A percentile compares a stretch with the other conserved stretches of the same genome.
Evolutionary conservation across 768 basidiomycete genomes (phyloP).

Genomic region (Lentinus tigrinus): DNA sequence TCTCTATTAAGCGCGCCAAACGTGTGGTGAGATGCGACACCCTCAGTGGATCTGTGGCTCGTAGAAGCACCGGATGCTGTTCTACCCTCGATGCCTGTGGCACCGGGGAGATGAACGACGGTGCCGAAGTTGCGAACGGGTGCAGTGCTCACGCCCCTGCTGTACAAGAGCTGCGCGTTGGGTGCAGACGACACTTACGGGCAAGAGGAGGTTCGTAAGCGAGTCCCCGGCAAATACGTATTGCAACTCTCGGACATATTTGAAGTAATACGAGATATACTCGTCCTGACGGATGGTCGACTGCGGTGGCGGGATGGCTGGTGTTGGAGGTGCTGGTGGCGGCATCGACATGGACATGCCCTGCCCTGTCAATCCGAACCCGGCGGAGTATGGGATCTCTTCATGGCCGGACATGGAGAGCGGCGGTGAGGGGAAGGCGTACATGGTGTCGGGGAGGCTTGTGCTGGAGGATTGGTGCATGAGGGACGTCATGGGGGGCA

Average conservation of each 20-base stretch:
- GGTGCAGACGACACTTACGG: slow-evolving; percentile 41
- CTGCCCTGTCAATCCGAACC: slow-evolving; percentile 4
- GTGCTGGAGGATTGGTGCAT: slow-evolving; percentile 27
- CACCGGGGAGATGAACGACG: background rate
- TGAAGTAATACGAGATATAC: slow-evolving; percentile 74
- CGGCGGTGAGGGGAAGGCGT: slow-evolving; percentile 9
- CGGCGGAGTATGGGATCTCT: slow-evolving; percentile 4
- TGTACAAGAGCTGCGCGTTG: background rate
- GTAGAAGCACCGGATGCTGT: too few species aligned
- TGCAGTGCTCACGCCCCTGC: background rate
- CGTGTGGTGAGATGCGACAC: background rate
- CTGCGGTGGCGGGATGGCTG: slow-evolving; percentile 20
- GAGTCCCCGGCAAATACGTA: slow-evolving; percentile 63
- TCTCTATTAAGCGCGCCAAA: background rate
- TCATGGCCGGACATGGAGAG: slow-evolving; percentile 9
- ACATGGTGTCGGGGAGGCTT: slow-evolving; percentile 11
- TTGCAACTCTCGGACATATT: slow-evolving; percentile 64
- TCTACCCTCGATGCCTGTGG: too few species aligned
- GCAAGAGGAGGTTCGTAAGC: slow-evolving; percentile 63
- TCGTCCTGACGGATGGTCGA: slow-evolving; percentile 46
- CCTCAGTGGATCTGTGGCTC: background rate
- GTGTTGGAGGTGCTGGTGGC: slow-evolving; percentile 32
- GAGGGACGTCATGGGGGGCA: slow-evolving; percentile 34
- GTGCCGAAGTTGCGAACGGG: background rate
- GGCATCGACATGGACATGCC: slow-evolving; percentile 28